A percentile compares a stretch with the other conserved stretches of the same genome.
Evolutionary conservation across 768 basidiomycete species (phyloP).

Genomic region (Vishniacozyma victoriae): DNA sequence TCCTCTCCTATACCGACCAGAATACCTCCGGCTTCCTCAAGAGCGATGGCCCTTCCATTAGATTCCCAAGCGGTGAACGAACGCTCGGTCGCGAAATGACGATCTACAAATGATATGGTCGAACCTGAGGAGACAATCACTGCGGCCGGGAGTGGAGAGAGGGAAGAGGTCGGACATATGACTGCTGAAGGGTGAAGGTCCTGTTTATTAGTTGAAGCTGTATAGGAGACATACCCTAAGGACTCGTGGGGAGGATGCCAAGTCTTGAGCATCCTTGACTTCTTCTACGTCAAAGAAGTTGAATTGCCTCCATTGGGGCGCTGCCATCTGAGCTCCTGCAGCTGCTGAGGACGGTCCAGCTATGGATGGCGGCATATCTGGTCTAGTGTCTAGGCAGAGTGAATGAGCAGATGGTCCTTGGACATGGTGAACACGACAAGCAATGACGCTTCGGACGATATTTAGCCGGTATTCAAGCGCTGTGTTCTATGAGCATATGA

Average conservation of each 20-base stretch:
- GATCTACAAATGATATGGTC: slow-evolving; percentile 32
- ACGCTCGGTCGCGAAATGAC: slow-evolving; percentile 23
- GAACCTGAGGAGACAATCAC: slow-evolving; percentile 33
- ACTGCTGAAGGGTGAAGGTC: slow-evolving; percentile 29
- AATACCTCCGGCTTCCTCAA: slow-evolving; percentile 72
- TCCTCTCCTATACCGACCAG: slow-evolving; percentile 72
- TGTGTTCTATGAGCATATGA: no score
- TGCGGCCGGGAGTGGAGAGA: slow-evolving; percentile 25
- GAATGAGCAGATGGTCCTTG: no score
- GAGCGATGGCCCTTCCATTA: slow-evolving; percentile 44
- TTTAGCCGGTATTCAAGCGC: no score
- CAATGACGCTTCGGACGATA: no score
- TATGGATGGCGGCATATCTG: not conserved
- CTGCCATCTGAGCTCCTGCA: slow-evolving; percentile 1
- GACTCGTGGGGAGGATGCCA: slow-evolving; percentile 66
- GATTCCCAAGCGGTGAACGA: slow-evolving; percentile 40
- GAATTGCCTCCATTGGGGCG: slow-evolving; percentile 74
- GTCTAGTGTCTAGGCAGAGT: no score
- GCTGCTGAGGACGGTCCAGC: slow-evolving; percentile 10
- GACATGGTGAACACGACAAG: no score
- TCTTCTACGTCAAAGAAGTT: slow-evolving; percentile 75
- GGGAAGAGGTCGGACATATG: slow-evolving; percentile 32
- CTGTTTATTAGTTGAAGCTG: slow-evolving; percentile 10
- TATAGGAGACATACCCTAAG: slow-evolving; percentile 57
- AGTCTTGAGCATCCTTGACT: slow-evolving; percentile 73